Evolutionary conservation across 2,329 filamentous ascomycete genomes (phyloP).

Genomic region (Ophiocordyceps sinensis): DNA sequence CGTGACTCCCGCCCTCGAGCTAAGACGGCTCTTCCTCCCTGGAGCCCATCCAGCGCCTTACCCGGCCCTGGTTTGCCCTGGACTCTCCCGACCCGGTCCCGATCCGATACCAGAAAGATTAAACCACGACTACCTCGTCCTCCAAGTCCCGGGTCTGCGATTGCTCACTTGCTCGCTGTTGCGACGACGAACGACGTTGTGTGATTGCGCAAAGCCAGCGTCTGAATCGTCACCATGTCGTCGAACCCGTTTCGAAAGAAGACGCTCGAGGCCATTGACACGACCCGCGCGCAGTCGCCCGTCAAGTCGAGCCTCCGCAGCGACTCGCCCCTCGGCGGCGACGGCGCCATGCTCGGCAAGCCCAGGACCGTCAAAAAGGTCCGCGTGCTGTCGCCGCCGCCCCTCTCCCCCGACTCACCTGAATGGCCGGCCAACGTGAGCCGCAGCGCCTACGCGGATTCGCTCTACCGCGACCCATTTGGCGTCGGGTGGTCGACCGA

Average conservation of each 20-base stretch:
- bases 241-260: slow-evolving; percentile 12
- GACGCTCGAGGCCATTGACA: slow-evolving; percentile 5
- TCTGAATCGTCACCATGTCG: slow-evolving; percentile 5
- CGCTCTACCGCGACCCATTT: slow-evolving; percentile 15
- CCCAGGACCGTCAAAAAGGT: slow-evolving; percentile 51
- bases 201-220: no score
- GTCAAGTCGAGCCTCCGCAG: slow-evolving; percentile 7
- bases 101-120: background rate
- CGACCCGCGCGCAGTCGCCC: slow-evolving; percentile 6
- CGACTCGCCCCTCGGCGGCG: slow-evolving; percentile 1
- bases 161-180: no score
- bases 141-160: no score
- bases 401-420: slow-evolving; percentile 40
- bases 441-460: background rate
- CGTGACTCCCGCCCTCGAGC: background rate
- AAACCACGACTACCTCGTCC: no score
- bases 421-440: slow-evolving; percentile 11
- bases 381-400: slow-evolving; percentile 49
- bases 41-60: background rate
- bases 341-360: slow-evolving; percentile 16
- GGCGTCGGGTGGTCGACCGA: slow-evolving; percentile 10
- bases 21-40: background rate
- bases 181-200: no score
- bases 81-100: background rate
- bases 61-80: background rate